phyloP scores from a whole-genome alignment of 345 rosid species.

The Raphanus raphanistrum region DNA sequence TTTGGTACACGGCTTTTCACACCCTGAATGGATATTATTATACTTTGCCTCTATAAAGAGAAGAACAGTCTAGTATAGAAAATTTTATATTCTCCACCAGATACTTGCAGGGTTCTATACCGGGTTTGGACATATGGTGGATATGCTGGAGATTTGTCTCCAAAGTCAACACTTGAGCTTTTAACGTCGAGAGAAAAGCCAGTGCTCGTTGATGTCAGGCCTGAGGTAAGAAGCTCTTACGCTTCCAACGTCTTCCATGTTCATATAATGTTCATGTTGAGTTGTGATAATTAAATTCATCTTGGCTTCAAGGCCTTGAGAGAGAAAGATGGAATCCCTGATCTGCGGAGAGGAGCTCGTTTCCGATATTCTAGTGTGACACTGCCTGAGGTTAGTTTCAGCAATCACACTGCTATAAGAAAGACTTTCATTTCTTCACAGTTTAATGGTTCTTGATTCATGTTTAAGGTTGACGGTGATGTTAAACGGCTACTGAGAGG shows the following conservation, averaged over 20 bases:
- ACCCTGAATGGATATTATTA: constrained; percentile 19
- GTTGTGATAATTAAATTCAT: neutral
- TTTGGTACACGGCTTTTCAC: constrained; percentile 71
- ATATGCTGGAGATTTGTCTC: constrained; percentile 90
- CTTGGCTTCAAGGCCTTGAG: constrained; percentile 56
- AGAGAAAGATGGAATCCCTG: constrained; percentile 90
- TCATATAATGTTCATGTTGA: constrained; percentile 14
- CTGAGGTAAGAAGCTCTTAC: constrained; percentile 77
- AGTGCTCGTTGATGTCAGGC: constrained; percentile 83
- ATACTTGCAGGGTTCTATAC: constrained; percentile 83
- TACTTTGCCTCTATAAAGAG: constrained; percentile 7
- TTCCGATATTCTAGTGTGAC: constrained; percentile 76
- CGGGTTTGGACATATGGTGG: constrained; percentile 77
- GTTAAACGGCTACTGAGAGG: constrained; percentile 63
- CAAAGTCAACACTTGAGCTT: constrained; percentile 67
- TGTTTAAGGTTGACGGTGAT: constrained; percentile 60
- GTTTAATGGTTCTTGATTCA: constrained; percentile 27
- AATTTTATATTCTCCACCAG: constrained; percentile 65
- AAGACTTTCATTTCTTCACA: constrained; percentile 9
- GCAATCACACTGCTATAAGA: constrained; percentile 12
- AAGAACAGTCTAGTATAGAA: constrained; percentile 32
- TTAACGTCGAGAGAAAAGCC: constrained; percentile 66
- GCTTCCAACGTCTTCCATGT: constrained; percentile 35
- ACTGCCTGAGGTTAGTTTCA: constrained; percentile 71
- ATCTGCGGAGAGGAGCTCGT: constrained; percentile 84